Base-by-base conservation (phyloP, 2,329 filamentous ascomycete species). In the Alternaria sp. region DNA sequence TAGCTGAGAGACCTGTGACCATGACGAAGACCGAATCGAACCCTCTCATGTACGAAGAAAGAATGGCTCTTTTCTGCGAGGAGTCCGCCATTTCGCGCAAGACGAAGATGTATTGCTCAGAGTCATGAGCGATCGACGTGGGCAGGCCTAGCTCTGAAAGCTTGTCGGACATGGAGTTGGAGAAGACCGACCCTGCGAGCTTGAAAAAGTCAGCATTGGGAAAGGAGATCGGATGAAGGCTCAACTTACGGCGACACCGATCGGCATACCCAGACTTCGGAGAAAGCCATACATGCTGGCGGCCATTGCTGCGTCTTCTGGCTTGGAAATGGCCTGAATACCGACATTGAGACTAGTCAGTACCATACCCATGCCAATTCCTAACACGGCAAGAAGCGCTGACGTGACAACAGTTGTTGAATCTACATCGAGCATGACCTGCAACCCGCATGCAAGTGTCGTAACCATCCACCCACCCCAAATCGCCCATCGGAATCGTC, bases 321-420 rank as follows among this genome's bases (percentile, higher is more conserved):
- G 61, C 45, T 69, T 69, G 5, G 78, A 74, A 37, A 81, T 73
- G 15, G 78, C 80, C 55, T 83, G 82, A 2, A 80, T 75, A 18
- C 71, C 78, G 23, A 81, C 78, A 47, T 82, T 83, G 56, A 83
- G 74, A 41, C 67, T 67, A 2, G 78, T 80, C 20, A 84, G 66
- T 1, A 84, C 72, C 28, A 84, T 74, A 1, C 83, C 83, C 45
- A 79, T 79, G 2, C 82, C 82, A 6, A 84, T 63, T 6, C 83
- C 83, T 1, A 80, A 71, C 3, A 80, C 61, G 8, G 81, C 71
- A 15, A 84, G 70, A 23, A 79, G 69, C 11, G 81, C 70, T 0
- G 80, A 75, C 75, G 81, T 81, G 20, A 76, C 75, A 0, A 71
- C 68, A 0, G 74, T 74, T 0, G 70, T 72, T 4, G 80, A 84